Evolutionary conservation across 768 basidiomycete species (phyloP).

Genomic region (Psilocybe subaeruginosa): DNA sequence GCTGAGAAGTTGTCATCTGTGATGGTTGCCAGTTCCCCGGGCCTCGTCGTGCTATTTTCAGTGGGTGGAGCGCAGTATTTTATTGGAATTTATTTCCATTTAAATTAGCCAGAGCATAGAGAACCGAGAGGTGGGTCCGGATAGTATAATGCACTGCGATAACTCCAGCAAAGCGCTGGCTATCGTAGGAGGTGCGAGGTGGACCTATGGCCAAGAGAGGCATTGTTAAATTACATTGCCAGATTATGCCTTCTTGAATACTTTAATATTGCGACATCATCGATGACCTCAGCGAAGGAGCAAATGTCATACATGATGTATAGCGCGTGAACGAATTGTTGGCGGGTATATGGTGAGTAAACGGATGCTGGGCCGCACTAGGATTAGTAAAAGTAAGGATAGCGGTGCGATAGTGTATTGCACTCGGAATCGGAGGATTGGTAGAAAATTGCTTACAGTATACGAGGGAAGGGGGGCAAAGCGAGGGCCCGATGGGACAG

Average conservation of each 20-base stretch:
- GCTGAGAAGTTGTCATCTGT: neutral
- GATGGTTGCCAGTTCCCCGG: conserved; percentile 6
- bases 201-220: neutral
- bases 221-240: neutral
- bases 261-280: conserved; percentile 18
- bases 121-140: neutral
- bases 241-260: neutral
- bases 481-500: conserved; percentile 7
- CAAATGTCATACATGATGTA: conserved; percentile 17
- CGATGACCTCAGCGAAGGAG: conserved; percentile 23
- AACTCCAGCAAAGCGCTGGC: neutral
- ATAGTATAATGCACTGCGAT: neutral
- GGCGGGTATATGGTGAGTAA: conserved; percentile 7
- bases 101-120: neutral
- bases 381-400: neutral
- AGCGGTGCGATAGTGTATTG: neutral
- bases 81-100: neutral
- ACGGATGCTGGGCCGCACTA: neutral
- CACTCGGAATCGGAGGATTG: neutral
- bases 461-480: neutral
- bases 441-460: neutral
- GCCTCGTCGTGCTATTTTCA: neutral
- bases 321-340: conserved; percentile 4
- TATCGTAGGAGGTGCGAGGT: neutral
- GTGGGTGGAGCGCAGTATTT: conserved; percentile 3